Percentiles rank a stretch among this genome's conserved stretches.
Conservation (phyloP, 805 yeast species). For the Schwanniomyces yamadae region DNA sequence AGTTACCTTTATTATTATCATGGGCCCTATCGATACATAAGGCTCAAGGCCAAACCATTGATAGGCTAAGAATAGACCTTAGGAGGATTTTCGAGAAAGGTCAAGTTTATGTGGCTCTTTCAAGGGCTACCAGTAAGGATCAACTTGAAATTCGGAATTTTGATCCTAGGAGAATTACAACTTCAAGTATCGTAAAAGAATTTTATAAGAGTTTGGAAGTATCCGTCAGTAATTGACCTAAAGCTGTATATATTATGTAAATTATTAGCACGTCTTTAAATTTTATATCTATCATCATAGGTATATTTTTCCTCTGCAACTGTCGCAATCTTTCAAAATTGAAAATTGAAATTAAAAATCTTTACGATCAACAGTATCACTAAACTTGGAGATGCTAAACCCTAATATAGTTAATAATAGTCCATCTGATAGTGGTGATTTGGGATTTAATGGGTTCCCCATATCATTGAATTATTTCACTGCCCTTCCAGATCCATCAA, state of each 20-base stretch:
- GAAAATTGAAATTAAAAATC: too few species aligned
- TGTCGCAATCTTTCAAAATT: too few species aligned
- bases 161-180: constrained; percentile 50
- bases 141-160: constrained; percentile 66
- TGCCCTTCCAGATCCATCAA: constrained; percentile 63
- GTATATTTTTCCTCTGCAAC: too few species aligned
- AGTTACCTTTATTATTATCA: constrained; percentile 68
- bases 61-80: constrained; percentile 67
- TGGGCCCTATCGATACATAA: constrained; percentile 87
- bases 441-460: constrained; percentile 41
- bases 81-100: constrained; percentile 72
- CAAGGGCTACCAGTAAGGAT: constrained; percentile 71
- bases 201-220: constrained; percentile 25
- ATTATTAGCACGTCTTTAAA: too few species aligned
- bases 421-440: constrained; percentile 16
- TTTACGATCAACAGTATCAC: too few species aligned
- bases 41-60: constrained; percentile 82
- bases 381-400: too few species aligned
- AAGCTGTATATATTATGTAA: not conserved
- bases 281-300: too few species aligned
- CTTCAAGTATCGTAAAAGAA: constrained; percentile 31
- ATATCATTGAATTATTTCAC: constrained; percentile 74
- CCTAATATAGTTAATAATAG: too few species aligned
- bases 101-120: constrained; percentile 79
- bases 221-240: not conserved